Percentiles rank a stretch among this genome's conserved stretches.
phyloP scores from a whole-genome alignment of 2,329 filamentous ascomycete species.

The Emericellopsis atlantica region DNA sequence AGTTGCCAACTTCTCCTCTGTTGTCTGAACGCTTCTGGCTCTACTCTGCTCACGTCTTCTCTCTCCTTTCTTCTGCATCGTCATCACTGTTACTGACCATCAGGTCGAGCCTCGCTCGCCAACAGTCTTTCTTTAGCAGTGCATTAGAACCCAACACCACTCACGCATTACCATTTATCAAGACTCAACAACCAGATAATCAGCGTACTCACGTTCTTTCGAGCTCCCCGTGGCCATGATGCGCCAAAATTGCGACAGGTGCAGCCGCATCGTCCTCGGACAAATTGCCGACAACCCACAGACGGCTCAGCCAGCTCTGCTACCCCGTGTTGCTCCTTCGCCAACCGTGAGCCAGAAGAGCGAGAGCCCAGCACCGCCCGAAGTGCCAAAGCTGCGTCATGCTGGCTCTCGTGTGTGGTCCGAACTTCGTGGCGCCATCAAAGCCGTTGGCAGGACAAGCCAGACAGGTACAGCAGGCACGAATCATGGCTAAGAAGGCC shows the following conservation, averaged over 20 bases:
- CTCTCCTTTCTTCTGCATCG: conserved; percentile 4
- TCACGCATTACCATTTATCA: too few relatives aligned
- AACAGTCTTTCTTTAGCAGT: not conserved
- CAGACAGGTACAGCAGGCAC: conserved; percentile 9
- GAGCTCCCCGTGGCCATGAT: conserved; percentile 11
- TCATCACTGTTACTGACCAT: too few relatives aligned
- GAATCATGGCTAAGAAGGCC: too few relatives aligned
- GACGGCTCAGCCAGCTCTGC: too few relatives aligned
- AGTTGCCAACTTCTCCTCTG: too few relatives aligned
- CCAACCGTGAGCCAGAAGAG: too few relatives aligned
- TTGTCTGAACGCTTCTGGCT: too few relatives aligned
- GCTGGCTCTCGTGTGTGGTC: conserved; percentile 18
- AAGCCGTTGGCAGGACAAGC: conserved; percentile 16
- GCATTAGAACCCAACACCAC: too few relatives aligned
- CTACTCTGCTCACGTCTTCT: not conserved
- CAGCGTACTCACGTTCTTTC: not conserved
- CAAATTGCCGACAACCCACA: conserved; percentile 3
- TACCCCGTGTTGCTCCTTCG: too few relatives aligned
- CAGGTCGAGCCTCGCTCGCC: too few relatives aligned
- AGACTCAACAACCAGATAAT: not conserved
- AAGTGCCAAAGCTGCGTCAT: conserved; percentile 10
- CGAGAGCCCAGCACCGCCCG: not conserved
- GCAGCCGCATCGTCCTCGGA: conserved; percentile 7
- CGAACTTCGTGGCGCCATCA: conserved; percentile 19
- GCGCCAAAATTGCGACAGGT: conserved; percentile 12